Evolutionary conservation across 176 grass and related monocot species (phyloP).

Genomic region (Hsuehochloa calcarea): DNA sequence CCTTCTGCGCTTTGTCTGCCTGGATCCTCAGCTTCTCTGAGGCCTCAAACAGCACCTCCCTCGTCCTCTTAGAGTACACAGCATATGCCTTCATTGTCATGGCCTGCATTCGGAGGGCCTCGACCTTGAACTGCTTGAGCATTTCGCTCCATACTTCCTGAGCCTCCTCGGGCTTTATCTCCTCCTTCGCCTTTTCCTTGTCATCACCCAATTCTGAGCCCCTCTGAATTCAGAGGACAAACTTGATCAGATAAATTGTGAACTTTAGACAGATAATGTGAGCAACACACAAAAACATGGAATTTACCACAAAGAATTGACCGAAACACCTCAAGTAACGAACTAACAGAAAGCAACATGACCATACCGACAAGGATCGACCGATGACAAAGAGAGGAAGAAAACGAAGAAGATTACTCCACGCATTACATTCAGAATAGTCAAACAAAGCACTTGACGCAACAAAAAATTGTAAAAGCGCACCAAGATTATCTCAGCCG

Average conservation of each 20-base stretch:
- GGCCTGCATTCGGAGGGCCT: slow-evolving; percentile 60
- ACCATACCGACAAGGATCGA: neutral
- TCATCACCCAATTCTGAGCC: slow-evolving; percentile 8
- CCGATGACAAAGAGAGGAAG: neutral
- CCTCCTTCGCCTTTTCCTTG: slow-evolving; percentile 21
- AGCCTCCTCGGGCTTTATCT: slow-evolving; percentile 50
- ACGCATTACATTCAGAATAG: neutral
- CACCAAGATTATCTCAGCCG: neutral
- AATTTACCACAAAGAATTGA: neutral
- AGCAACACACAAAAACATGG: neutral
- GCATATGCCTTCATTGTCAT: slow-evolving; percentile 52
- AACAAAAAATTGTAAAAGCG: too few species aligned
- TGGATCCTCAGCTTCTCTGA: slow-evolving; percentile 77
- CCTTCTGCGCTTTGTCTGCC: slow-evolving; percentile 74
- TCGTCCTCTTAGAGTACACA: slow-evolving; percentile 68
- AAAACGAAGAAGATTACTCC: neutral
- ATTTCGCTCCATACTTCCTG: slow-evolving; percentile 65
- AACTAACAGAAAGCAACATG: neutral
- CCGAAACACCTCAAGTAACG: neutral
- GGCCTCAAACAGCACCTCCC: slow-evolving; percentile 59
- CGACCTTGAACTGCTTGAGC: slow-evolving; percentile 65
- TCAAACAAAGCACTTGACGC: neutral
- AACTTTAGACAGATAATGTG: neutral
- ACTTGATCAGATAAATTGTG: neutral
- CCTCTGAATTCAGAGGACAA: slow-evolving; percentile 11